Evolutionary conservation across 1,139 yeast genomes (phyloP).

Genomic region (Diutina ranongensis): DNA sequence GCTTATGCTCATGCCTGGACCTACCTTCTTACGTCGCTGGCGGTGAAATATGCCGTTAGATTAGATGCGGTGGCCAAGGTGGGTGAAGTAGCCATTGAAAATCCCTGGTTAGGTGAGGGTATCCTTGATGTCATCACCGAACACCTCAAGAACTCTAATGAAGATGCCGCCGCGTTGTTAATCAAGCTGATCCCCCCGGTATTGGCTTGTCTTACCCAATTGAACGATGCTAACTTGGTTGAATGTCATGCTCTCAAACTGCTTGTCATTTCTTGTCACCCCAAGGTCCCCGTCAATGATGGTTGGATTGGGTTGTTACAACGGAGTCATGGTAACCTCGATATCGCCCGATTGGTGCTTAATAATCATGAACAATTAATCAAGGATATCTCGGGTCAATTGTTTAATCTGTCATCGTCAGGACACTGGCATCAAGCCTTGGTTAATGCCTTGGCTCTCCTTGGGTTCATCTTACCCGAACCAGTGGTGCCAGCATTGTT

Average conservation of each 20-base stretch:
- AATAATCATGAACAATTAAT: slow-evolving; percentile 23
- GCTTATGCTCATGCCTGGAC: background rate
- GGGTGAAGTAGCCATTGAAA: background rate
- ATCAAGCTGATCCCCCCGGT: slow-evolving; percentile 22
- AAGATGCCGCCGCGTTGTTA: background rate
- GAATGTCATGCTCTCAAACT: slow-evolving; percentile 25
- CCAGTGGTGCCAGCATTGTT: slow-evolving; percentile 42
- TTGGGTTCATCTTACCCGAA: slow-evolving; percentile 61
- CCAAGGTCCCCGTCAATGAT: slow-evolving; percentile 27
- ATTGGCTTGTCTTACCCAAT: slow-evolving; percentile 33
- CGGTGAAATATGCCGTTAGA: background rate
- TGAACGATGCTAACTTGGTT: slow-evolving; percentile 16
- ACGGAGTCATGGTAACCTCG: slow-evolving; percentile 34
- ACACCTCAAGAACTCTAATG: background rate
- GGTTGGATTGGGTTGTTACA: slow-evolving; percentile 80
- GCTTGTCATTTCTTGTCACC: slow-evolving; percentile 47
- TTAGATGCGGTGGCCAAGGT: background rate
- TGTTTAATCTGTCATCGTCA: slow-evolving; percentile 9
- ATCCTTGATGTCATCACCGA: background rate
- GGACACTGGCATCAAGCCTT: slow-evolving; percentile 31
- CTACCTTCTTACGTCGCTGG: background rate
- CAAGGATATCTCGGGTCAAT: slow-evolving; percentile 17
- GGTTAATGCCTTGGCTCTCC: slow-evolving; percentile 47
- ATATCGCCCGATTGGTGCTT: slow-evolving; percentile 30
- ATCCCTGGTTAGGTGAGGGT: background rate